Evolutionary conservation across 2,329 filamentous ascomycete species (phyloP), one percentile per base, ranked within the genome.

Genomic region (Madurella fahalii): DNA sequence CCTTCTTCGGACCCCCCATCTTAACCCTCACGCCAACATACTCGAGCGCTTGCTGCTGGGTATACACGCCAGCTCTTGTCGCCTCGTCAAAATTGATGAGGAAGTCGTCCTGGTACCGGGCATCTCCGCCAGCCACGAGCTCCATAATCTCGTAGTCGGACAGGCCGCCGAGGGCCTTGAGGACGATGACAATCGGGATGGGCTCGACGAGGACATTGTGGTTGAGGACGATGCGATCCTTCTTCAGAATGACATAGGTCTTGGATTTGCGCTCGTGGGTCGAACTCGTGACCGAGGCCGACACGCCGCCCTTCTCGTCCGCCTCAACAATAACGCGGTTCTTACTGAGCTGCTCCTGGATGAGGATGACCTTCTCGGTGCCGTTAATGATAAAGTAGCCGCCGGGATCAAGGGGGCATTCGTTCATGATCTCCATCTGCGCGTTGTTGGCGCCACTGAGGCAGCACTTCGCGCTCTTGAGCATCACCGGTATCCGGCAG

Each of bases 281-380:
- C 31, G 94, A 96, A 83, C 92, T 95, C 8, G 92, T 99, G 31
- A 97, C 94, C 1, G 94, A 97, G 39, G 95, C 94, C 63, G 93
- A 90, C 53, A 97, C 93, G 60, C 95, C 85, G 57, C 89, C 89
- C 74, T 95, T 95, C 50, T 86, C 81, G 65, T 93, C 89, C 52
- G 90, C 86, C 72, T 99, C 95, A 15, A 99, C 93, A 69, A 99
- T 96, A 66, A 99, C 89, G 76, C 94, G 85, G 72, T 99, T 99
- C 81, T 99, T 99, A 80, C 94, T 99, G 68, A 99, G 77, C 74
- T 99, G 94, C 69, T 99, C 95, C 71, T 99, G 94, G 13, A 99
- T 95, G 42, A 99, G 77, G 67, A 99, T 99, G 63, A 99, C 94
- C 76, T 99, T 99, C 71, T 99, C 94, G 17, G 95, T 96, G 45